These are phyloP conservation scores for Penstemon newberryi DNA, from an alignment of 257 asterid species.

Conservation along the genomic window DNA sequence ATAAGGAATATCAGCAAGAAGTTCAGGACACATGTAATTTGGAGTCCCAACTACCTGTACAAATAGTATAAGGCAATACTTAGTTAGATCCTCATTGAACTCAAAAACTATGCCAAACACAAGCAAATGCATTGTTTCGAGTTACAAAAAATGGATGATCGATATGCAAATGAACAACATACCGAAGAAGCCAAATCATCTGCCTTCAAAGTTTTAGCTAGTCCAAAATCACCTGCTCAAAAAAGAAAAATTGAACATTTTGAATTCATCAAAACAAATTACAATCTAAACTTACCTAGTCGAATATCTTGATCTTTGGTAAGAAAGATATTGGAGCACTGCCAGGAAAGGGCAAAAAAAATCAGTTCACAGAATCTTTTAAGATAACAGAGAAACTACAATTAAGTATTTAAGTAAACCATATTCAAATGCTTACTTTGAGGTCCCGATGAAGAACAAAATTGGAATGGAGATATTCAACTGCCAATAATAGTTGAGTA, in stretches of 20 bases:
- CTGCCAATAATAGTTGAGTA: conserved; percentile 86
- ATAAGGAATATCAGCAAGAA: conserved; percentile 94
- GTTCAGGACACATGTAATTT: conserved; percentile 99
- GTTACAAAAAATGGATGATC: conserved; percentile 7
- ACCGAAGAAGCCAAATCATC: conserved; percentile 99
- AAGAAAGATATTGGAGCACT: conserved; percentile 98
- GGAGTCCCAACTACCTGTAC: conserved; percentile 98
- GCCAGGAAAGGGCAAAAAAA: conserved; percentile 32
- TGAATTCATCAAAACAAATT: conserved; percentile 18
- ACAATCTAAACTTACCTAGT: conserved; percentile 58
- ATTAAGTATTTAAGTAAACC: conserved; percentile 11
- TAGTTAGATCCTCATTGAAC: conserved; percentile 14
- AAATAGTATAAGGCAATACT: conserved; percentile 11
- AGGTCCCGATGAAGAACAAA: conserved; percentile 95
- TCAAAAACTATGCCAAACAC: background rate
- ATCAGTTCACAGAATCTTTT: conserved; percentile 29
- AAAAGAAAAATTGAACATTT: conserved; percentile 18
- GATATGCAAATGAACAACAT: conserved; percentile 37
- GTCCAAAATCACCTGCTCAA: conserved; percentile 93
- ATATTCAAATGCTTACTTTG: conserved; percentile 49
- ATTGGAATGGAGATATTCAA: conserved; percentile 93
- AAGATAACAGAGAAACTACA: conserved; percentile 20
- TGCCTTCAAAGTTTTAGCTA: conserved; percentile 93
- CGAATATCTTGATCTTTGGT: conserved; percentile 93
- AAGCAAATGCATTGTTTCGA: background rate